Conservation (phyloP, 805 yeast genomes). For the Kuraishia floccosa region DNA sequence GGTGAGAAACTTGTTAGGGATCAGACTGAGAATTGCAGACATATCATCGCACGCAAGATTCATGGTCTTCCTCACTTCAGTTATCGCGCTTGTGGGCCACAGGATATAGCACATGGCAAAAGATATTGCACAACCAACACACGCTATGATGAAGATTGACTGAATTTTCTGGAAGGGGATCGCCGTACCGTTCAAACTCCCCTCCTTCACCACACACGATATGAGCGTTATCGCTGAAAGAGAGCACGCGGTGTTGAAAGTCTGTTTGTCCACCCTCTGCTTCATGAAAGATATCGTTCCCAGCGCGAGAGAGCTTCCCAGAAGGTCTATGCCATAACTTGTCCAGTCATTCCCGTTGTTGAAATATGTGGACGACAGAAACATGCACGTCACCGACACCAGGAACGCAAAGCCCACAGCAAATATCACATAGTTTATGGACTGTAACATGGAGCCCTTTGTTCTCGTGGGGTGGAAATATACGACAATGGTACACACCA, state of each 20-base stretch:
- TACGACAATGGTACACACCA: conserved; percentile 73
- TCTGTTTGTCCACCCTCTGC: conserved; percentile 51
- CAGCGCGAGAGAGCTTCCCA: conserved; percentile 40
- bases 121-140: conserved; percentile 48
- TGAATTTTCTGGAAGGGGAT: conserved; percentile 44
- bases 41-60: conserved; percentile 40
- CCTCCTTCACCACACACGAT: conserved; percentile 65
- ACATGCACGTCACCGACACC: conserved; percentile 41
- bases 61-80: conserved; percentile 28
- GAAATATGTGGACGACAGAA: conserved; percentile 33
- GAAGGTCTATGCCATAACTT: conserved; percentile 42
- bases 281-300: conserved; percentile 64
- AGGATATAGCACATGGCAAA: conserved; percentile 48
- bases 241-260: conserved; percentile 75
- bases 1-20: conserved; percentile 35
- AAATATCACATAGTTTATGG: conserved; percentile 46
- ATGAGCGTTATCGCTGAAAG: conserved; percentile 63
- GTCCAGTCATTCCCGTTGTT: conserved; percentile 31
- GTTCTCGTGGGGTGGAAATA: conserved; percentile 79
- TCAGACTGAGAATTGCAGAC: conserved; percentile 33
- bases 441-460: conserved; percentile 72
- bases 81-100: conserved; percentile 52
- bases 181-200: conserved; percentile 44
- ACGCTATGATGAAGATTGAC: conserved; percentile 46
- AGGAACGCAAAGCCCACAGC: conserved; percentile 42